phyloP scores from a whole-genome alignment of 306 rosid species.

The Inga leiocalycina region DNA sequence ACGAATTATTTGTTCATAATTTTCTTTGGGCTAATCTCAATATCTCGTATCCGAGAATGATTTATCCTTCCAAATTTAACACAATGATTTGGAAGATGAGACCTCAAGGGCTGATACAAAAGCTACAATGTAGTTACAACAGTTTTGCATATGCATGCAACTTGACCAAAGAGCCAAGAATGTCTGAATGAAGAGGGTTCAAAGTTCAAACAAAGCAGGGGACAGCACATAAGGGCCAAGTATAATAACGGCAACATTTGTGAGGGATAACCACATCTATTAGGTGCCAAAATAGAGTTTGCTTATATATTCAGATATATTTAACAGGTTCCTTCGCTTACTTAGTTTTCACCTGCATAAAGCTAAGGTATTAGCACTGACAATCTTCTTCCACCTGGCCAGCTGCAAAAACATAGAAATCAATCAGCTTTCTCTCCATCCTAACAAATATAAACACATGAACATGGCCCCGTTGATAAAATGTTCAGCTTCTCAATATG shows the following conservation, averaged over 20 bases:
- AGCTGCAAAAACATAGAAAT: conserved; percentile 50
- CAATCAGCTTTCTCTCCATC: neutral
- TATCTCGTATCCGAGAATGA: neutral
- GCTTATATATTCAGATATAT: neutral
- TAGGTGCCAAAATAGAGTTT: neutral
- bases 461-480: neutral
- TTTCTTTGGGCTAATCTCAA: neutral
- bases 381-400: conserved; percentile 76
- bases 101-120: neutral
- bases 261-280: neutral
- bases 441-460: neutral
- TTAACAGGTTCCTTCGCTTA: neutral
- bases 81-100: neutral
- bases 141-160: neutral
- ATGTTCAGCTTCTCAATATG: neutral
- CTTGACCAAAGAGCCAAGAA: neutral
- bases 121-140: neutral
- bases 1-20: neutral
- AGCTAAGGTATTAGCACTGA: neutral
- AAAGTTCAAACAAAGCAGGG: neutral
- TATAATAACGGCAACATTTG: neutral
- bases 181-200: neutral
- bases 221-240: neutral
- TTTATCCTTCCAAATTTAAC: neutral
- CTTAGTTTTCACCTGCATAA: neutral